These are phyloP conservation scores for Priceomyces fermenticarens DNA, from an alignment of 805 yeast genomes.

Conservation along the genomic window DNA sequence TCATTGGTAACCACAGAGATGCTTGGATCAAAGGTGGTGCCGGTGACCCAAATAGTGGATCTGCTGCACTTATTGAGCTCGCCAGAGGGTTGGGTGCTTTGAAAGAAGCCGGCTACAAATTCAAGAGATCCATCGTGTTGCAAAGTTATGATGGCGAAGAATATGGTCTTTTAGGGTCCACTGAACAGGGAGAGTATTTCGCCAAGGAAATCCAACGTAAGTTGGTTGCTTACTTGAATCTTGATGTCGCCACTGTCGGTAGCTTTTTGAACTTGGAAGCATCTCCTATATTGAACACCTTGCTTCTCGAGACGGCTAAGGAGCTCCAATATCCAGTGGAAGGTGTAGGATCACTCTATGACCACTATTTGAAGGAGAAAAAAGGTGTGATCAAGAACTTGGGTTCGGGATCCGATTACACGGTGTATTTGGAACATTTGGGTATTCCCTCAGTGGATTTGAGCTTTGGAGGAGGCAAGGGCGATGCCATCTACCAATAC, in stretches of 20 bases:
- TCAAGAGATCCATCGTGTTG: conserved; percentile 37
- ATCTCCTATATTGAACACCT: conserved; percentile 53
- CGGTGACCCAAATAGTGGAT: conserved; percentile 45
- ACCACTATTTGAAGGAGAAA: conserved; percentile 42
- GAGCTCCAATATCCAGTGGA: conserved; percentile 42
- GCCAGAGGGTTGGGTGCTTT: conserved; percentile 42
- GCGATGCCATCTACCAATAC: conserved; percentile 53
- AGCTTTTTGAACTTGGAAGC: conserved; percentile 43
- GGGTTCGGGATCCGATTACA: conserved; percentile 53
- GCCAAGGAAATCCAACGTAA: conserved; percentile 36
- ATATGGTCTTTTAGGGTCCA: conserved; percentile 53
- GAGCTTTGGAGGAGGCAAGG: conserved; percentile 30
- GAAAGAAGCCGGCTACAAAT: conserved; percentile 33
- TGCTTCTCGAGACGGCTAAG: conserved; percentile 45
- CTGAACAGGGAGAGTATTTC: conserved; percentile 53
- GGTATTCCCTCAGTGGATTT: conserved; percentile 64
- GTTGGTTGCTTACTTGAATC: conserved; percentile 49
- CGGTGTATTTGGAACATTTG: conserved; percentile 60
- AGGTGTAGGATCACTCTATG: conserved; percentile 40
- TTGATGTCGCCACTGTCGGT: conserved; percentile 56
- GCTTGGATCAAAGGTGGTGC: conserved; percentile 51
- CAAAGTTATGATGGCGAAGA: conserved; percentile 45
- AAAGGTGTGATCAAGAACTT: conserved; percentile 38
- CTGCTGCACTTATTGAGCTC: conserved; percentile 40
- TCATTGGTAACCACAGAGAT: conserved; percentile 45